phyloP scores from a whole-genome alignment of 192 early-diverging fungal genomes.

The Thamnidium elegans region DNA sequence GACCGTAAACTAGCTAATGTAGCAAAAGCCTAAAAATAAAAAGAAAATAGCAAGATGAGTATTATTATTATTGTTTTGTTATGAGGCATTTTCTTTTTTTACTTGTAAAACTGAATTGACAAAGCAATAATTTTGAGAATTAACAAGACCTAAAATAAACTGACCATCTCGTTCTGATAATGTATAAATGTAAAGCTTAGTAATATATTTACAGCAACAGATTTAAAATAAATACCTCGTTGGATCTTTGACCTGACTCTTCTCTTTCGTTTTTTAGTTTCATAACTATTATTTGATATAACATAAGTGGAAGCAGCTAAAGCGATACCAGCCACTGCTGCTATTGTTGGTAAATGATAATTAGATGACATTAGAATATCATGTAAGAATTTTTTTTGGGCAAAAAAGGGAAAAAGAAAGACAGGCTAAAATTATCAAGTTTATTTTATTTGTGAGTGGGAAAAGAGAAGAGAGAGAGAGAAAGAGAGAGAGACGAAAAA shows the following conservation, averaged over 20 bases:
- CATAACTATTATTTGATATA: slow-evolving; percentile 4
- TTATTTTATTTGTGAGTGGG: not conserved
- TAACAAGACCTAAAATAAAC: slow-evolving; percentile 68
- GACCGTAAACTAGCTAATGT: slow-evolving; percentile 31
- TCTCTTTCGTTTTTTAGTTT: slow-evolving; percentile 27
- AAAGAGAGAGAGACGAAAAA: not conserved
- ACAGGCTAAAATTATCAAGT: no score
- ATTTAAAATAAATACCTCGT: slow-evolving; percentile 13
- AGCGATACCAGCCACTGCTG: slow-evolving; percentile 36
- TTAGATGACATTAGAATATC: slow-evolving; percentile 22
- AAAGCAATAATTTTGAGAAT: slow-evolving; percentile 92
- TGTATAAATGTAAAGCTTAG: not conserved
- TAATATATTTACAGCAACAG: not conserved
- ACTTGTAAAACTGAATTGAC: slow-evolving; percentile 89
- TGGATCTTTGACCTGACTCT: slow-evolving; percentile 28
- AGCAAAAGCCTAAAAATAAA: slow-evolving; percentile 30
- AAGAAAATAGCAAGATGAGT: not conserved
- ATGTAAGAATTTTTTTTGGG: not conserved
- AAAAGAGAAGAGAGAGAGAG: not conserved
- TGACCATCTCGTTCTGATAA: slow-evolving; percentile 32
- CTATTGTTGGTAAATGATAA: slow-evolving; percentile 37
- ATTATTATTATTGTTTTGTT: not conserved
- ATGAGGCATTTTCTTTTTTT: slow-evolving; percentile 1
- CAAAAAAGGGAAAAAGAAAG: not conserved
- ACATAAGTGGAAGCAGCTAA: slow-evolving; percentile 33